Percentiles rank a stretch among this genome's conserved stretches.
These are phyloP conservation scores for Aristolochia contorta DNA, from an alignment of 164 flowering plant species.

Conservation along the genomic window DNA sequence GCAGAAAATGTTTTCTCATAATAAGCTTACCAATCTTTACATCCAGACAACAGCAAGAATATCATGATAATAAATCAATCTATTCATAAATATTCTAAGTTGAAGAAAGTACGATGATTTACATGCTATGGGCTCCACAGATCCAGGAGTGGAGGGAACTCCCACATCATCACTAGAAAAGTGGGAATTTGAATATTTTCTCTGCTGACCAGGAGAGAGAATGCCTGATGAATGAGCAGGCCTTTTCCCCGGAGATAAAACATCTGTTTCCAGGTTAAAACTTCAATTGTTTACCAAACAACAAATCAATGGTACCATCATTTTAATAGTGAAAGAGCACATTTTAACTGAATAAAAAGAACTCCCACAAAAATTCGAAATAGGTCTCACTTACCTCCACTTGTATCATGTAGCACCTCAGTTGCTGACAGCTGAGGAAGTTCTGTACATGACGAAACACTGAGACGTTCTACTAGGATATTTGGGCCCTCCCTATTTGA, in stretches of 20 bases:
- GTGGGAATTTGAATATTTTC: conserved; percentile 19
- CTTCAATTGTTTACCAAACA: not conserved
- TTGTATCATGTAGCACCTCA: conserved; percentile 57
- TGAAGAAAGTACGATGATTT: conserved; percentile 25
- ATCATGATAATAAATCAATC: not conserved
- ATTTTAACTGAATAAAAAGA: too few relatives aligned
- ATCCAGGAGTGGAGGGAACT: conserved; percentile 34
- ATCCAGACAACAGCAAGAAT: not conserved
- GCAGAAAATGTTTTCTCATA: conserved; percentile 45
- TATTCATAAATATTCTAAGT: conserved; percentile 1
- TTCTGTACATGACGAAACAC: conserved; percentile 45
- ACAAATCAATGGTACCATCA: too few relatives aligned
- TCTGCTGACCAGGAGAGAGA: conserved; percentile 42
- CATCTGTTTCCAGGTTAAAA: conserved; percentile 22
- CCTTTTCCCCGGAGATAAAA: conserved; percentile 23
- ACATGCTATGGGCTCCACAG: conserved; percentile 68
- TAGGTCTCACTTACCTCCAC: conserved; percentile 36
- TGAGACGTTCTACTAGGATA: conserved; percentile 45
- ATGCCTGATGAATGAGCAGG: conserved; percentile 18
- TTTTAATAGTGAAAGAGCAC: too few relatives aligned
- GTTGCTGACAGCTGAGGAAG: conserved; percentile 58
- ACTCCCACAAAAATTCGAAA: too few relatives aligned
- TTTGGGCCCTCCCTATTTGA: conserved; percentile 37
- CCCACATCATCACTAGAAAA: conserved; percentile 43
- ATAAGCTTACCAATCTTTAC: conserved; percentile 27